Percentiles rank a stretch among this genome's conserved stretches.
Conservation (phyloP, 768 basidiomycete genomes). For the Kwoniella dejecticola region DNA sequence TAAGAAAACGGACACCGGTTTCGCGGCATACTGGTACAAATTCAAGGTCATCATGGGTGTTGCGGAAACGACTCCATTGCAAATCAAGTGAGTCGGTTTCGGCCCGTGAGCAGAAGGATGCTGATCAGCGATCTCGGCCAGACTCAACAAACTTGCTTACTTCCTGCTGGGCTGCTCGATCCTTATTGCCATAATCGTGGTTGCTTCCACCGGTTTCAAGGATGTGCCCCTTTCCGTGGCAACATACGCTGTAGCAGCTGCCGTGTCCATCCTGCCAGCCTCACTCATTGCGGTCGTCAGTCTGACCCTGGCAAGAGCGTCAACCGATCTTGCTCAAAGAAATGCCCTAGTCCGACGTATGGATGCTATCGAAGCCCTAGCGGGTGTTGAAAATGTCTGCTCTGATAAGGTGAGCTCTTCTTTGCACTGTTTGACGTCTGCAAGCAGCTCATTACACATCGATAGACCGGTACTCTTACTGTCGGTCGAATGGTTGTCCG, state of each 20-base stretch:
- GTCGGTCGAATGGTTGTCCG: slow-evolving; percentile 59
- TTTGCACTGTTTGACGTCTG: neutral
- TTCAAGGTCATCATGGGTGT: slow-evolving; percentile 58
- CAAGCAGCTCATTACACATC: neutral
- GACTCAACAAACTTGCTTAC: slow-evolving; percentile 57
- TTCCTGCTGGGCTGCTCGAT: slow-evolving; percentile 50
- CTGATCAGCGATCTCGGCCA: slow-evolving; percentile 54
- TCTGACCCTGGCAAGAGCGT: slow-evolving; percentile 64
- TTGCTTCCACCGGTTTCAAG: slow-evolving; percentile 55
- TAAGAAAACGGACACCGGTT: slow-evolving; percentile 47
- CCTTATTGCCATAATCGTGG: slow-evolving; percentile 56
- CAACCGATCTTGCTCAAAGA: slow-evolving; percentile 61
- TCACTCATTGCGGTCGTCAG: slow-evolving; percentile 62
- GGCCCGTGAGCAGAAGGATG: neutral
- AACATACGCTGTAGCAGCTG: slow-evolving; percentile 57
- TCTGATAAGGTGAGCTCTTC: slow-evolving; percentile 60
- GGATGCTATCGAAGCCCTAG: slow-evolving; percentile 67
- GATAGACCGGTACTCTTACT: slow-evolving; percentile 62
- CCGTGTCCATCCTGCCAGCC: slow-evolving; percentile 57
- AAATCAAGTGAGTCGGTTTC: slow-evolving; percentile 56
- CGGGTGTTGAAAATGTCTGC: slow-evolving; percentile 63
- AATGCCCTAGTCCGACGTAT: slow-evolving; percentile 67
- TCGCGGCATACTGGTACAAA: slow-evolving; percentile 61
- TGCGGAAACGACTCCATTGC: slow-evolving; percentile 58
- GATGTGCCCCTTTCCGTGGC: slow-evolving; percentile 54